Evolutionary conservation across 352 stramenopile species (phyloP), one percentile per base, ranked within the genome.

Genomic region (Globisporangium recalcitrans): DNA sequence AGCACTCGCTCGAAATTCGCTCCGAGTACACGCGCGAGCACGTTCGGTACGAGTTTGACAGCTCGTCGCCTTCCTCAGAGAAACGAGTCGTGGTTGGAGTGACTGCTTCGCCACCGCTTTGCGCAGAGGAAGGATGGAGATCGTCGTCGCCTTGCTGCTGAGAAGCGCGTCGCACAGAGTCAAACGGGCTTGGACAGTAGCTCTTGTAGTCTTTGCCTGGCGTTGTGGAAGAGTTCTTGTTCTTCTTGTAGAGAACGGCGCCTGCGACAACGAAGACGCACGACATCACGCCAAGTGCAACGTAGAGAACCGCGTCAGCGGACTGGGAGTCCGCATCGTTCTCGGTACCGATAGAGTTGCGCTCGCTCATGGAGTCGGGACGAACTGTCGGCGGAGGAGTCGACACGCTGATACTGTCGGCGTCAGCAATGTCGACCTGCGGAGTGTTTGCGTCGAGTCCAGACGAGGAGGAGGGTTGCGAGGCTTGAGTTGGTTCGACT

Each of bases 1-100:
- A 46, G 19, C 19, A 26, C 16, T 52, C 54, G 24, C 54, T 60
- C 21, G 36, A 60, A 19, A 60, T 42, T 1, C 54, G 54, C 24
- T 60, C 54, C 36, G 22, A 52, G 40, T 52, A 60, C 6, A 51
- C 22, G 6, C 38, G 54, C 9, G 54, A 60, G 36, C 54, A 60
- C 16, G 54, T 60, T 19, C 54, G n/a, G 36, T 60, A 60, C 8
- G 54, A 60, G 13, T 27, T 60, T 24, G 54, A 60, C 24, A 60
- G 54, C 54, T 52, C 54, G 40, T 60, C 49, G 22, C 40, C 36
- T 11, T 29, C 54, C 16, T 13, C 24, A 8, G 36, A 0, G 36
- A 21, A 46, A 5, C 7, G 14, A 13, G 7, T 52, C 40, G 22
- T 11, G 11, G 3, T 27, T 10, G 40, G 19, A 8, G 36, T 42